Conservation (phyloP, 2,329 filamentous ascomycete genomes). For the Hyphodiscus sp. region DNA sequence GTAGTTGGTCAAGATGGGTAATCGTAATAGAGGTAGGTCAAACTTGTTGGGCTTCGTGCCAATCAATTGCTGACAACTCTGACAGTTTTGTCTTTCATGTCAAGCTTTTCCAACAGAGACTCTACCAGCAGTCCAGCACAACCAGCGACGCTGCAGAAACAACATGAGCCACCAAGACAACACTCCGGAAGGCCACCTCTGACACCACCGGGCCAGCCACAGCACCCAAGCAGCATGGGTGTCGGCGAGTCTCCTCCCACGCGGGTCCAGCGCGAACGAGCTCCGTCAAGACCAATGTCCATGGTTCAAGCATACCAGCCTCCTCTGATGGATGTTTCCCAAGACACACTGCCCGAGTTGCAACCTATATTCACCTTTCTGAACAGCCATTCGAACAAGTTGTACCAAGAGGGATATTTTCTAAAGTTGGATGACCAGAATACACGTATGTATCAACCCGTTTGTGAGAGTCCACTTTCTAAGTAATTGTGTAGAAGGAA, state of each 20-base stretch:
- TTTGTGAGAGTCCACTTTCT: slow-evolving; percentile 17
- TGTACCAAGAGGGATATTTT: slow-evolving; percentile 98
- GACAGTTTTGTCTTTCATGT: slow-evolving; percentile 86
- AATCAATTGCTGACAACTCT: slow-evolving; percentile 14
- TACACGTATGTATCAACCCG: slow-evolving; percentile 56
- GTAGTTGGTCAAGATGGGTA: slow-evolving; percentile 25
- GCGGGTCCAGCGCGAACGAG: slow-evolving; percentile 35
- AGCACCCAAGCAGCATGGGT: slow-evolving; percentile 14
- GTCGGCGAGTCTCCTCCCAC: slow-evolving; percentile 20
- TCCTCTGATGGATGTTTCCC: slow-evolving; percentile 75
- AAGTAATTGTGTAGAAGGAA: slow-evolving; percentile 58
- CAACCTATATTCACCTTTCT: slow-evolving; percentile 90
- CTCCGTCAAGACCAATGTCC: slow-evolving; percentile 63
- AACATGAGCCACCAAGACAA: slow-evolving; percentile 30
- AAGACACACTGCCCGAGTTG: slow-evolving; percentile 85
- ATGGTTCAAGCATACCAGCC: slow-evolving; percentile 84
- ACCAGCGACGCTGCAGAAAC: slow-evolving; percentile 21
- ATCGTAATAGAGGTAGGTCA: slow-evolving; percentile 29
- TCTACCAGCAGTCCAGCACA: slow-evolving; percentile 29
- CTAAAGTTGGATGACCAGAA: slow-evolving; percentile 95
- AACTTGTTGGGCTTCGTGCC: not conserved
- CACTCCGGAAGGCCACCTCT: slow-evolving; percentile 25
- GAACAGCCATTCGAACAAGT: slow-evolving; percentile 91
- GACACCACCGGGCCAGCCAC: slow-evolving; percentile 1
- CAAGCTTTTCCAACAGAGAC: slow-evolving; percentile 57